These are phyloP conservation scores for Aspergillus ochraceus DNA, from an alignment of 2,329 filamentous ascomycete species.

Conservation along the genomic window DNA sequence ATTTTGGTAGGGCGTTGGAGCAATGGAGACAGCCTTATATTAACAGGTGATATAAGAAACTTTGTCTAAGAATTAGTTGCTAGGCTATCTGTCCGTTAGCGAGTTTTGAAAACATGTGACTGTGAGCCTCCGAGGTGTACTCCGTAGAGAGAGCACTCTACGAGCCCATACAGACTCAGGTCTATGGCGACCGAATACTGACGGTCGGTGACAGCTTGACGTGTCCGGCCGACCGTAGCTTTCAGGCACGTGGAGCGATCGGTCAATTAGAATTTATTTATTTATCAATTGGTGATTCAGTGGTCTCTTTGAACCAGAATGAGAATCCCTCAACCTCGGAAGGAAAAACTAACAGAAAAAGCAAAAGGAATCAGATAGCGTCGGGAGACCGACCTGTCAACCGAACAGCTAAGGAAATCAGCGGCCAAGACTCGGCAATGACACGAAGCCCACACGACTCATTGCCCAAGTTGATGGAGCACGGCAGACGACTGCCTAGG, in stretches of 20 bases:
- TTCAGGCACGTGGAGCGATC: no score
- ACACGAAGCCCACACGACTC: not conserved
- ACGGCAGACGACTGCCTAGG: not conserved
- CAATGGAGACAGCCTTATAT: not conserved
- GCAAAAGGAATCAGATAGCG: not conserved
- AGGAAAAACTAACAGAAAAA: not conserved
- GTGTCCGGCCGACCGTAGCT: not conserved
- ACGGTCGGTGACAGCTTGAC: not conserved
- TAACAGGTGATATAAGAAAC: not conserved
- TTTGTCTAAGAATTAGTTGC: not conserved
- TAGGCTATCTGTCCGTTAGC: not conserved
- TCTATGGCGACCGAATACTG: no score
- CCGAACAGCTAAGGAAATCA: not conserved
- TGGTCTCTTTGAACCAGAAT: no score
- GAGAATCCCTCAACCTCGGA: no score
- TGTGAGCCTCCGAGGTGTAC: not conserved
- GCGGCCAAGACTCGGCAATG: not conserved
- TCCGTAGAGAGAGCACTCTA: no score
- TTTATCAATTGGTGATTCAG: no score
- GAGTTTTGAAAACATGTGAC: no score
- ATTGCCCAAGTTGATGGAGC: not conserved
- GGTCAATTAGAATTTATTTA: no score
- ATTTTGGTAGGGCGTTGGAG: not conserved
- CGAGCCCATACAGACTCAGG: not conserved
- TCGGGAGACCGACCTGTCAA: not conserved